phyloP scores from a whole-genome alignment of 495 filamentous ascomycete species.

The Wilcoxina mikolae region DNA sequence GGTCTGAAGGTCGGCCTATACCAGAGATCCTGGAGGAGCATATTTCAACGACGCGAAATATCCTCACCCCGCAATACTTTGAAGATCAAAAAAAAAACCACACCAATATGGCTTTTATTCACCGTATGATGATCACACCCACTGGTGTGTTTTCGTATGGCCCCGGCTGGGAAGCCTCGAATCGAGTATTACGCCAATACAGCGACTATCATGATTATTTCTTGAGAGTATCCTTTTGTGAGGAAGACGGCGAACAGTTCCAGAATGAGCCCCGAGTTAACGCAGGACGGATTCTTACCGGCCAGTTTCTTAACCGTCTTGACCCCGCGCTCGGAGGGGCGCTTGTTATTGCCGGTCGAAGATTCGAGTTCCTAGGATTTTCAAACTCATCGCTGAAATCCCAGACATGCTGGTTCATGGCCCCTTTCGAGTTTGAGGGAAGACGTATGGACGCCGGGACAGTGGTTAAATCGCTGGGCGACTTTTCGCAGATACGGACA shows the following conservation, averaged over 20 bases:
- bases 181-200: constrained; percentile 61
- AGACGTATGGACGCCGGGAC: constrained; percentile 31
- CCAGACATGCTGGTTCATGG: constrained; percentile 60
- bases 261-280: constrained; percentile 41
- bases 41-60: constrained; percentile 26
- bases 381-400: constrained; percentile 61
- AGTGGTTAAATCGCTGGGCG: constrained; percentile 49
- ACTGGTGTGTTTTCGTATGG: constrained; percentile 52
- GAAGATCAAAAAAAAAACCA: constrained; percentile 16
- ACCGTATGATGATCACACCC: constrained; percentile 52
- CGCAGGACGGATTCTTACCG: constrained; percentile 38
- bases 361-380: constrained; percentile 63
- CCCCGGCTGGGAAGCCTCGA: constrained; percentile 53
- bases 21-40: constrained; percentile 31
- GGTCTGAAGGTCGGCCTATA: no score
- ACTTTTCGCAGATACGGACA: constrained; percentile 46
- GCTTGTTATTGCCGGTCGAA: constrained; percentile 45
- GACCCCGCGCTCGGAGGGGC: constrained; percentile 28
- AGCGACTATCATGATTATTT: constrained; percentile 48
- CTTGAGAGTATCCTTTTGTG: constrained; percentile 53
- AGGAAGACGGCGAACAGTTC: constrained; percentile 55
- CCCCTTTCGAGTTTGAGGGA: constrained; percentile 43
- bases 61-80: constrained; percentile 11
- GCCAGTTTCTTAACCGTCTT: constrained; percentile 36
- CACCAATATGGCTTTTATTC: constrained; percentile 34